Evolutionary conservation across 2,329 filamentous ascomycete species (phyloP).

Genomic region (Macroventuria anomochaeta): DNA sequence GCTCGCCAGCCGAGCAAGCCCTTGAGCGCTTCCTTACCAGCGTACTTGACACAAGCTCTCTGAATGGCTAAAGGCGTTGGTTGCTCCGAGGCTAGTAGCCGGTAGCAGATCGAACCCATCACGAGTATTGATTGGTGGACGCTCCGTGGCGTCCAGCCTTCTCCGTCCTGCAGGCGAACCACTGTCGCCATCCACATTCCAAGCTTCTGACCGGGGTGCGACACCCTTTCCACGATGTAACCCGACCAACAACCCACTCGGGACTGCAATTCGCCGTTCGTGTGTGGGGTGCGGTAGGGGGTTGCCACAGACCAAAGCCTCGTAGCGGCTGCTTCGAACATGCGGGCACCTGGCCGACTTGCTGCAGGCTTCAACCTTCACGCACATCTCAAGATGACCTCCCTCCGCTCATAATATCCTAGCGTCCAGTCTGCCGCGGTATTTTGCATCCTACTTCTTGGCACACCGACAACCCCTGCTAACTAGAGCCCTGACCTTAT

Average conservation of each 20-base stretch:
- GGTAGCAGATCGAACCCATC: slow-evolving; percentile 39
- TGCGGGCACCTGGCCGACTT: slow-evolving; percentile 43
- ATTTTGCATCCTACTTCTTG: slow-evolving; percentile 44
- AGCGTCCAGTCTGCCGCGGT: slow-evolving; percentile 43
- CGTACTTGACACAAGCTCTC: slow-evolving; percentile 26
- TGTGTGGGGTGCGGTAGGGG: slow-evolving; percentile 45
- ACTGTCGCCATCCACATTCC: slow-evolving; percentile 36
- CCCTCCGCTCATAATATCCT: slow-evolving; percentile 40
- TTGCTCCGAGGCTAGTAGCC: slow-evolving; percentile 45
- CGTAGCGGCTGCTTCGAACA: slow-evolving; percentile 42
- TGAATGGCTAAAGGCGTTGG: slow-evolving; percentile 39
- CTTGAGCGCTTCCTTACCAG: slow-evolving; percentile 28
- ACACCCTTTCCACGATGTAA: slow-evolving; percentile 45
- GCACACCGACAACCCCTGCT: slow-evolving; percentile 34
- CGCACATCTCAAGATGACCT: slow-evolving; percentile 42
- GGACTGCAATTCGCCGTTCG: slow-evolving; percentile 43
- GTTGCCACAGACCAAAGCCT: slow-evolving; percentile 45
- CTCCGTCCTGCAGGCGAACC: slow-evolving; percentile 44
- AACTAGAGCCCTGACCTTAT: slow-evolving; percentile 47
- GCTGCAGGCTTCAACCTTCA: slow-evolving; percentile 39
- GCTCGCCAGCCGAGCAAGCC: slow-evolving; percentile 34
- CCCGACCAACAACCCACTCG: slow-evolving; percentile 37
- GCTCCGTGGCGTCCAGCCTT: slow-evolving; percentile 40
- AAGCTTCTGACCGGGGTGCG: slow-evolving; percentile 33
- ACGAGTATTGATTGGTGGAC: slow-evolving; percentile 35